phyloP scores from a whole-genome alignment of 441 rosid genomes.

The Metrosideros polymorpha region DNA sequence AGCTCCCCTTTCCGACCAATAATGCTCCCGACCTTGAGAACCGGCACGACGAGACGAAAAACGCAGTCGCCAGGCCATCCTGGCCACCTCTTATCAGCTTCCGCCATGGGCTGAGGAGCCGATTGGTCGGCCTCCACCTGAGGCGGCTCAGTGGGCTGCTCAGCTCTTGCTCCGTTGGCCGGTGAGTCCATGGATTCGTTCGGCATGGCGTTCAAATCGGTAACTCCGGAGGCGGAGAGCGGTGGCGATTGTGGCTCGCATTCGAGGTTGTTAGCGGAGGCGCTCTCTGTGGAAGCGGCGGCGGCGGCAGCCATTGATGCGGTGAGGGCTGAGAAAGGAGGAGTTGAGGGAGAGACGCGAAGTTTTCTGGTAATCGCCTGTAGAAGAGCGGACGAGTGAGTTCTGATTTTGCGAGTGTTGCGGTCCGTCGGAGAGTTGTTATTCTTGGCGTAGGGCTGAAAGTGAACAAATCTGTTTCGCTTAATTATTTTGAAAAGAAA shows the following conservation, averaged over 20 bases:
- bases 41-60: slow-evolving; percentile 74
- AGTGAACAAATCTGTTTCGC: neutral
- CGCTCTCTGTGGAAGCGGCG: neutral
- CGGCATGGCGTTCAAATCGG: neutral
- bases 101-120: neutral
- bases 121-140: neutral
- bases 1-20: slow-evolving; percentile 90
- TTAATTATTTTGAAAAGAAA: neutral
- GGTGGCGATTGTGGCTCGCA: neutral
- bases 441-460: neutral
- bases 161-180: neutral
- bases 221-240: neutral
- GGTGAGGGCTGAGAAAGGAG: neutral
- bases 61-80: slow-evolving; percentile 97
- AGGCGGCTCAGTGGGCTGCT: neutral
- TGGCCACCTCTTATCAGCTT: slow-evolving; percentile 43
- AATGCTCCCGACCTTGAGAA: slow-evolving; percentile 73
- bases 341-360: neutral
- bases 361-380: neutral
- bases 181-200: neutral
- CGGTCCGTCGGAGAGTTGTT: neutral
- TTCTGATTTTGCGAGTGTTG: neutral
- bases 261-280: neutral
- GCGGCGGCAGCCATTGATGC: neutral
- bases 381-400: neutral